Evolutionary conservation across 164 flowering plant species (phyloP).

Genomic region (Magnolia changhungtana): DNA sequence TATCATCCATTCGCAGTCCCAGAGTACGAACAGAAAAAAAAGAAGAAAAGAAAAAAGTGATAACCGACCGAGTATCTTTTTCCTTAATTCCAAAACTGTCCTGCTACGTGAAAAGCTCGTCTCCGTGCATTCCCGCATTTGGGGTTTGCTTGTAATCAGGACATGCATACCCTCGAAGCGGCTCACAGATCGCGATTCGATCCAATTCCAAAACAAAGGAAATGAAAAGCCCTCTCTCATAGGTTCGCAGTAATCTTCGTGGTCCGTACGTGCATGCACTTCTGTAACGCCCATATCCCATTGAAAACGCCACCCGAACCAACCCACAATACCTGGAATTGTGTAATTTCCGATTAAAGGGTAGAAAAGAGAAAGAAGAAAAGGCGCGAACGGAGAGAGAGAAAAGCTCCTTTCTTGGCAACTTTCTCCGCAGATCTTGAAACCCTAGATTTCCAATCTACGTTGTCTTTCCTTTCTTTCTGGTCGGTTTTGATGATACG

Average conservation of each 20-base stretch:
- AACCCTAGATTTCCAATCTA: constrained; percentile 4
- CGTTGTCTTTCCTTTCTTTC: background rate
- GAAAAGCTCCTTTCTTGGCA: background rate
- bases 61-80: no score
- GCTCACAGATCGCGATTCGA: no score
- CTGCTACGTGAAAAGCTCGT: no score
- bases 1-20: no score
- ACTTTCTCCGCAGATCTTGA: background rate
- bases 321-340: background rate
- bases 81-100: no score
- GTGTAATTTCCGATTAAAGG: background rate
- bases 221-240: background rate
- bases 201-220: no score
- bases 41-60: no score
- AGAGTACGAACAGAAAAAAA: no score
- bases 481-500: background rate
- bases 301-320: background rate
- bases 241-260: background rate
- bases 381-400: background rate
- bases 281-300: background rate
- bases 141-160: no score
- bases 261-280: background rate
- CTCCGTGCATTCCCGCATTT: no score
- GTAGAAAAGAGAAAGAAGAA: background rate
- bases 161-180: no score